phyloP scores from a whole-genome alignment of 108 stramenopile genomes.

The Epipyxis sp. region DNA sequence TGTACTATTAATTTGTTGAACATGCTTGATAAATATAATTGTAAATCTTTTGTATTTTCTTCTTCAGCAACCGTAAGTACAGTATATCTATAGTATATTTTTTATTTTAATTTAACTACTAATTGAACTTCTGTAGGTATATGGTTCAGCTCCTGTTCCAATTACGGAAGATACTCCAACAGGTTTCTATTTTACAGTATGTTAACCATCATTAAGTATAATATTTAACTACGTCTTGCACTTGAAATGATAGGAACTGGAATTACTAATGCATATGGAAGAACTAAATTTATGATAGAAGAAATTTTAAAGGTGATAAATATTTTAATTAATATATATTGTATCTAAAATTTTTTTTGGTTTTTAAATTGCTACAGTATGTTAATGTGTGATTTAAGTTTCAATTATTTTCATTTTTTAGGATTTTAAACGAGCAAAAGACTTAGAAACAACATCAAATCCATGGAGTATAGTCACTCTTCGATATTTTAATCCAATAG shows the following conservation, averaged over 20 bases:
- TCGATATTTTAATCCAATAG: slow-evolving; percentile 98
- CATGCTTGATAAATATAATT: slow-evolving; percentile 80
- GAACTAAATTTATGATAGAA: slow-evolving; percentile 98
- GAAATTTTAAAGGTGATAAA: slow-evolving; percentile 90
- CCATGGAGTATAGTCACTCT: slow-evolving; percentile 63
- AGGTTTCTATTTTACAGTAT: no score
- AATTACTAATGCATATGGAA: slow-evolving; percentile 95
- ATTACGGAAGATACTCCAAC: slow-evolving; percentile 81
- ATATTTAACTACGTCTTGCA: no score
- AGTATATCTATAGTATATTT: background rate
- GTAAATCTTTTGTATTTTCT: slow-evolving; percentile 83
- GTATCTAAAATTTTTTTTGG: no score
- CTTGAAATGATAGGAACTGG: no score
- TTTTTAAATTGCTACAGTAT: no score
- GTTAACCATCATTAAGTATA: no score
- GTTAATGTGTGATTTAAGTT: no score
- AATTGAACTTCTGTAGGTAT: slow-evolving; percentile 33
- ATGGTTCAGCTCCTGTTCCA: slow-evolving; percentile 82
- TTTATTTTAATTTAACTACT: background rate
- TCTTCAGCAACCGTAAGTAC: slow-evolving; percentile 90
- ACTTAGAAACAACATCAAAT: slow-evolving; percentile 49
- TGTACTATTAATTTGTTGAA: slow-evolving; percentile 79
- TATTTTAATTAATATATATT: no score
- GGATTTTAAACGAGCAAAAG: slow-evolving; percentile 22
- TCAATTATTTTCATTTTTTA: no score